Evolutionary conservation across 2,329 filamentous ascomycete species (phyloP).

Genomic region (Aureobasidium sp.): DNA sequence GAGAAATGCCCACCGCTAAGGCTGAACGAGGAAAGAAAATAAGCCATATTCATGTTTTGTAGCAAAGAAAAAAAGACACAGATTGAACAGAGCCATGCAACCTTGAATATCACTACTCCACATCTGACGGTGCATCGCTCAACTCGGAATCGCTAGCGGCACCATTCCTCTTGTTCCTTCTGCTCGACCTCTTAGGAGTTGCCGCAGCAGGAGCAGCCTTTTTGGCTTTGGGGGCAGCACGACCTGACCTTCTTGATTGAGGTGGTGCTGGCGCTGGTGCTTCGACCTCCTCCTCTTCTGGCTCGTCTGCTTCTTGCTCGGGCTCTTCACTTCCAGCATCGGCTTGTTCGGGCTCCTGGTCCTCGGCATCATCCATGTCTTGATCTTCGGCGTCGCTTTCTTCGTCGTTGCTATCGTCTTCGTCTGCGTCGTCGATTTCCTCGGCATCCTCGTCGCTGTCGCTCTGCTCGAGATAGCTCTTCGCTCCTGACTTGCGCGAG

Average conservation of each 20-base stretch:
- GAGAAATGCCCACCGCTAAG: neutral
- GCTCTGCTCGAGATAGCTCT: conserved; percentile 38
- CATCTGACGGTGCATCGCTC: conserved; percentile 20
- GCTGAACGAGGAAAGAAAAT: neutral
- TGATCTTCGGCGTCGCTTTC: conserved; percentile 11
- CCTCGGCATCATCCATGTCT: neutral
- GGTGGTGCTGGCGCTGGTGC: neutral
- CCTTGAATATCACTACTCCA: conserved; percentile 13
- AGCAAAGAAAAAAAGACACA: neutral
- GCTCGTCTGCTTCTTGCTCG: conserved; percentile 11
- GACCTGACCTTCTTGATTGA: neutral
- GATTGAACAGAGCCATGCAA: neutral
- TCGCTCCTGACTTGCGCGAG: conserved; percentile 27
- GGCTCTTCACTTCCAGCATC: conserved; percentile 15
- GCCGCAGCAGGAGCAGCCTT: neutral
- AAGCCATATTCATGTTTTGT: neutral
- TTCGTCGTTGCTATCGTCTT: conserved; percentile 10
- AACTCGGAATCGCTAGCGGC: conserved; percentile 20
- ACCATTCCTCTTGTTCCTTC: conserved; percentile 18
- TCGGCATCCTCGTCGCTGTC: conserved; percentile 22
- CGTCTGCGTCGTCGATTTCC: neutral
- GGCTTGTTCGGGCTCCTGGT: conserved; percentile 6
- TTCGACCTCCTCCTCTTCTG: neutral
- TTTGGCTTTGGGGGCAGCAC: conserved; percentile 4
- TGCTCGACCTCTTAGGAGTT: conserved; percentile 13